Evolutionary conservation across 768 basidiomycete genomes (phyloP).

Genomic region (Leccinum boreale): DNA sequence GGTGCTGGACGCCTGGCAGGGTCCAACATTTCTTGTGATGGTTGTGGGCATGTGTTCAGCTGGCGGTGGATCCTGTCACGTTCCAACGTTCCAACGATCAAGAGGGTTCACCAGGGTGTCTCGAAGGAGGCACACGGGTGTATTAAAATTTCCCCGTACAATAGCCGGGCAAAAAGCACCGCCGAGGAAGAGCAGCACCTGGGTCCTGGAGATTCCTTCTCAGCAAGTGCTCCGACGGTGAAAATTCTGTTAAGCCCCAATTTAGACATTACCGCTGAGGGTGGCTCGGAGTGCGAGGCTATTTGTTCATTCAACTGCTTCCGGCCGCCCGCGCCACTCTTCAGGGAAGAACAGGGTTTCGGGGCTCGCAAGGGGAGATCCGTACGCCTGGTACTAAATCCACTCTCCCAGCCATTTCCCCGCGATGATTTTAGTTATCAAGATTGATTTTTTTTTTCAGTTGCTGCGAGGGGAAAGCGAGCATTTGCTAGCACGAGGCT

Average conservation of each 20-base stretch:
- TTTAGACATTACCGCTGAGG: slow-evolving; percentile 5
- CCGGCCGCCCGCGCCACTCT: neutral
- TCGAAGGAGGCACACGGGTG: neutral
- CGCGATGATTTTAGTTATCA: neutral
- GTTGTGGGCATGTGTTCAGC: neutral
- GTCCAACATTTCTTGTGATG: neutral
- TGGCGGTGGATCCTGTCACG: neutral
- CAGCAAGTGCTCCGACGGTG: neutral
- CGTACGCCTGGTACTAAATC: neutral
- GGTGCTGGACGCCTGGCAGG: neutral
- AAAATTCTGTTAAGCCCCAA: slow-evolving; percentile 10
- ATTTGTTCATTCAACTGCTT: neutral
- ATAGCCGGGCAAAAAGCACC: slow-evolving; percentile 1
- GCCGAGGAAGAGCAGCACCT: neutral
- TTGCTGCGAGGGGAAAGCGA: slow-evolving; percentile 1
- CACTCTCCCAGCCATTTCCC: neutral
- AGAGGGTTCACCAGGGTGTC: neutral
- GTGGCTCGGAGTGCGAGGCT: neutral
- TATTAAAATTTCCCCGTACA: neutral
- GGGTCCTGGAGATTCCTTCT: neutral
- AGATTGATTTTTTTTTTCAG: neutral
- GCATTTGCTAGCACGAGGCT: neutral
- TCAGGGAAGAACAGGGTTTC: neutral
- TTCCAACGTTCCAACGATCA: neutral
- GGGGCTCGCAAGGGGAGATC: neutral